Base-by-base conservation (phyloP, 2,329 filamentous ascomycete genomes). In the Aspergillus terreus region DNA sequence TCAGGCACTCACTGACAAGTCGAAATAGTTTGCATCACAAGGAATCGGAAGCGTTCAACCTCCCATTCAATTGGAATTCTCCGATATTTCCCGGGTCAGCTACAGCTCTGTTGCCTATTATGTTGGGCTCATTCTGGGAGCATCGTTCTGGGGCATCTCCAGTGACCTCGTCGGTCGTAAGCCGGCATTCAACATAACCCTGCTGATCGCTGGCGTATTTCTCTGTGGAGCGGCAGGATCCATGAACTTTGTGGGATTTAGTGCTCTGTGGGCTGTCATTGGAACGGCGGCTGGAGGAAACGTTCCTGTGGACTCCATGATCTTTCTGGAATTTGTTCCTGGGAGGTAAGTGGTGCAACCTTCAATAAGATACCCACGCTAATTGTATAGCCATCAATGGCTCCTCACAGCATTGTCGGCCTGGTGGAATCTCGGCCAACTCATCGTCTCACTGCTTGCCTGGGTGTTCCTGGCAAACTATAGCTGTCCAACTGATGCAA, bases 391-490 rank as follows among this genome's bases (percentile, higher is more conserved):
- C 41, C 63, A 66, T 40, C 62, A 65, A 49, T 65, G 58, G 40
- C 56, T 66, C 4, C 54, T 66, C 11, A 63, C 61, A 1, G 71
- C 72, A 6, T 63, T 79, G 11, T 76, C 76, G 0, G 69, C 66
- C 1, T 78, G 76, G 76, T 78, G 76, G 76, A 76, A 75, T 32
- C 40, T 79, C 11, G 76, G 76, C 3, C 75, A 79, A 55, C 65
- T 76, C 1, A 55, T 66, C 5, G 61, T 65, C 1, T 65, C 63
- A 1, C 41, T 67, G 6, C 23, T 67, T 10, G 58, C 63, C 14
- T 67, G 64, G 64, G 64, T 61, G 1, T 66, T 65, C 32, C 38
- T 66, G 9, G 60, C 64, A n/a, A 65, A 64, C 35, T 67, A 58
- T 33, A 60, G 54, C 44, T 67, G 64, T 27, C 55, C 62, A 9